Evolutionary conservation across 2,329 filamentous ascomycete genomes (phyloP).

Genomic region (Ilyonectria sp.): DNA sequence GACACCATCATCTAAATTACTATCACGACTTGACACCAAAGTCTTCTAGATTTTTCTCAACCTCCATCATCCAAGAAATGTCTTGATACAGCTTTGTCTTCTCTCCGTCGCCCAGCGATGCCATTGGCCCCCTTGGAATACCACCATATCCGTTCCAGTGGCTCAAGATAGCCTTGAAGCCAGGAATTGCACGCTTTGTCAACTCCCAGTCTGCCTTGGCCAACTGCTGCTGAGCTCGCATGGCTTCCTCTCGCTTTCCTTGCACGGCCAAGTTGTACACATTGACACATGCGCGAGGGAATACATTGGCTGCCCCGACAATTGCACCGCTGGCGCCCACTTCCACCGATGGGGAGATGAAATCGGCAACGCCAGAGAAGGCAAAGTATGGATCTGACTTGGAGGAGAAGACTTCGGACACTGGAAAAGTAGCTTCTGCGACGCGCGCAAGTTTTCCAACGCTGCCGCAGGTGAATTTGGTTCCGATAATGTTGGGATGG

Average conservation of each 20-base stretch:
- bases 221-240: conserved; percentile 81
- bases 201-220: conserved; percentile 86
- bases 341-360: conserved; percentile 84
- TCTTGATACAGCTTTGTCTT: conserved; percentile 68
- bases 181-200: conserved; percentile 86
- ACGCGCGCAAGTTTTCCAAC: conserved; percentile 91
- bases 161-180: conserved; percentile 87
- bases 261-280: conserved; percentile 83
- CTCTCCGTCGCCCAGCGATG: conserved; percentile 72
- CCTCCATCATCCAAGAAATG: conserved; percentile 74
- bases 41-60: conserved; percentile 68
- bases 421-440: conserved; percentile 78
- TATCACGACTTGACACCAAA: conserved; percentile 14
- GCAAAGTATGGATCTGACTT: conserved; percentile 81
- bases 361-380: conserved; percentile 90
- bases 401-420: conserved; percentile 65
- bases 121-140: conserved; percentile 80
- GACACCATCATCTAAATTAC: no score
- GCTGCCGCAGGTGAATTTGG: conserved; percentile 93
- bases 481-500: conserved; percentile 88
- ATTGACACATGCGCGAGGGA: conserved; percentile 84
- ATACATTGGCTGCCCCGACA: conserved; percentile 86
- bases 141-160: conserved; percentile 87
- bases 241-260: conserved; percentile 82
- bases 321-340: conserved; percentile 88